phyloP scores from a whole-genome alignment of 2,329 filamentous ascomycete species.

The Paecilomyces fulvus region DNA sequence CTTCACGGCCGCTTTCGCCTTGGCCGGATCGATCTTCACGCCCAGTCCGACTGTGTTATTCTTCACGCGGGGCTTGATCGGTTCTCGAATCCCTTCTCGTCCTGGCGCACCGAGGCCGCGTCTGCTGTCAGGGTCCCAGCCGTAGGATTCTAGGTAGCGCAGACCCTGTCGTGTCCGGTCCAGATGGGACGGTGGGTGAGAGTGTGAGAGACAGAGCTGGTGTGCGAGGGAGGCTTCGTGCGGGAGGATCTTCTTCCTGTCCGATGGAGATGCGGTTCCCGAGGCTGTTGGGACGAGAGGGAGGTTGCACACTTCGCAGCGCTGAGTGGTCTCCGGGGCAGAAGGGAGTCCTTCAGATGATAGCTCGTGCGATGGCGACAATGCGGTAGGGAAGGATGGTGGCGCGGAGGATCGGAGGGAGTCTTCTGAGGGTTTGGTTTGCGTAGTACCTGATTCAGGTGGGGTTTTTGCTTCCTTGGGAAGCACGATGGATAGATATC shows the following conservation, averaged over 20 bases:
- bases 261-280: constrained; percentile 15
- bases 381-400: not conserved
- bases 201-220: constrained; percentile 48
- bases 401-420: constrained; percentile 6
- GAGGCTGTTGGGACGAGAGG: constrained; percentile 31
- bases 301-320: constrained; percentile 54
- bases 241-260: constrained; percentile 7
- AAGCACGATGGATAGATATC: constrained; percentile 42
- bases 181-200: constrained; percentile 49
- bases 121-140: constrained; percentile 55
- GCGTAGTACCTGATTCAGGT: constrained; percentile 5
- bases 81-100: constrained; percentile 61
- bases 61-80: constrained; percentile 65
- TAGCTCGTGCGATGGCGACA: not conserved
- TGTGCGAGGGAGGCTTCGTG: constrained; percentile 49
- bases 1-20: constrained; percentile 21
- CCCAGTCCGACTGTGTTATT: constrained; percentile 69
- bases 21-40: constrained; percentile 27
- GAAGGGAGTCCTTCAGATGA: not conserved
- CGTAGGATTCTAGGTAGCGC: constrained; percentile 48
- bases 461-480: constrained; percentile 9
- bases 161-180: constrained; percentile 49
- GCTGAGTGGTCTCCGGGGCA: not conserved
- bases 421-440: not conserved
- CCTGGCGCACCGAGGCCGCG: constrained; percentile 62